Base-by-base conservation (phyloP, 306 rosid species). In the Quercus wislizeni region DNA sequence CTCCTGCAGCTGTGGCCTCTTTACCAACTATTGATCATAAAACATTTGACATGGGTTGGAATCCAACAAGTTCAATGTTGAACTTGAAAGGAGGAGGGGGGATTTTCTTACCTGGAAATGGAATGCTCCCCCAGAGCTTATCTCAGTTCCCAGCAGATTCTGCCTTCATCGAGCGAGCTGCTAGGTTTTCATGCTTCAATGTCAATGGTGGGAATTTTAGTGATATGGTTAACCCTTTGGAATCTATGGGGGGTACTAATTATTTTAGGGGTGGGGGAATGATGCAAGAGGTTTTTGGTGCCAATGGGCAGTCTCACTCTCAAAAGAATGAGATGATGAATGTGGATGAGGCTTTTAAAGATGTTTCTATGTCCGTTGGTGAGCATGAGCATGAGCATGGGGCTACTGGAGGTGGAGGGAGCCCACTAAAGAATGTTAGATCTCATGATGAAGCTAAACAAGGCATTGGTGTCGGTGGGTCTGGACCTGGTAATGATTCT, bases 121-220 rank as follows among this genome's bases (percentile, higher is more conserved):
- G 85, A 74, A 76, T 87, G 49, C 78, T 85, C 70, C 88, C 92
- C 1, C 90, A 87, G 82, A 86, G 84, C 89, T 85, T 93, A 55
- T 90, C 98, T 80, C 98, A 95, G 85, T 84, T 92, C 78, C 99
- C 98, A 35, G 77, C 94, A 49, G 98, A 96, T 81, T 90, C 98
- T 27, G 97, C 87, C 7, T 93, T 93, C 82, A 90, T 96, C 9
- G 99, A 96, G 86, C 87, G 97, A 27, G 99, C 99, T 19, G 97
- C 94, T 4, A 83, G 96, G 76, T 89, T 93, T 58, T 91, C 98
- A 4, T 93, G 97, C 87, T 96, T 96, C 71, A 75, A 73, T 78
- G 92, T 96, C 73, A 75, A 63, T 78, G 92, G 88, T 56, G 96
- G 98, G 73, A 88, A 74, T 84, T 87, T 90, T 21, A 79, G 80